Evolutionary conservation across 768 basidiomycete species (phyloP).

Genomic region (Collybia sordida): DNA sequence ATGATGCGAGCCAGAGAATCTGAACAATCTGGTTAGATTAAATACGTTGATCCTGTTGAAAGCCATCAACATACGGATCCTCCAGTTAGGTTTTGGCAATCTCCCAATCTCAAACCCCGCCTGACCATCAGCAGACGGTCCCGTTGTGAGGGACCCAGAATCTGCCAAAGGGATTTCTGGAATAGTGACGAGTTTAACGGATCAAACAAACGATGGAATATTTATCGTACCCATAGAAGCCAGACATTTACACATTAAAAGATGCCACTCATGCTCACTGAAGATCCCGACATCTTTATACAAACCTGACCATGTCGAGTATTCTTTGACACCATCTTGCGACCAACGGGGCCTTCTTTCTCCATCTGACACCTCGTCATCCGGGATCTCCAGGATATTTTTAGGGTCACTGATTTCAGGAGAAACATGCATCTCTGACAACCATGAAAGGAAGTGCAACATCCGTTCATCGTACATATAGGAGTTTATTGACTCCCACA

Average conservation of each 20-base stretch:
- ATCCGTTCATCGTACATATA: constrained; percentile 90
- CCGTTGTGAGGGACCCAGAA: constrained; percentile 72
- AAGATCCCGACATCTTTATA: constrained; percentile 89
- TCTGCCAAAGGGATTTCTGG: constrained; percentile 74
- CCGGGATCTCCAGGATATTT: constrained; percentile 61
- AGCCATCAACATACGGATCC: constrained; percentile 52
- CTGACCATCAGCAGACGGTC: constrained; percentile 71
- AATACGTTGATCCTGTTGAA: constrained; percentile 9
- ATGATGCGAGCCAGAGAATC: constrained; percentile 83
- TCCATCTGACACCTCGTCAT: constrained; percentile 64
- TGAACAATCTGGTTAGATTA: constrained; percentile 23
- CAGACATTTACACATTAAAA: constrained; percentile 87
- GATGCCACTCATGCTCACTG: constrained; percentile 79
- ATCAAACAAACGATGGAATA: constrained; percentile 2
- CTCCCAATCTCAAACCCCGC: constrained; percentile 74
- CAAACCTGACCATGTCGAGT: constrained; percentile 64
- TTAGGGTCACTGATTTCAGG: constrained; percentile 75
- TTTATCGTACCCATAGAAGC: constrained; percentile 64
- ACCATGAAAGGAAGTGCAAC: constrained; percentile 76
- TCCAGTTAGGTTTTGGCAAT: constrained; percentile 70
- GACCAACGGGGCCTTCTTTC: constrained; percentile 61
- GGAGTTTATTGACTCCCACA: constrained; percentile 89
- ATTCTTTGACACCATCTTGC: constrained; percentile 37
- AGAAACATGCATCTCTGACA: constrained; percentile 80
- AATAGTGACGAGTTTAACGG: constrained; percentile 6